Evolutionary conservation across 2,329 filamentous ascomycete species (phyloP).

Genomic region (Penicillium nordicum): DNA sequence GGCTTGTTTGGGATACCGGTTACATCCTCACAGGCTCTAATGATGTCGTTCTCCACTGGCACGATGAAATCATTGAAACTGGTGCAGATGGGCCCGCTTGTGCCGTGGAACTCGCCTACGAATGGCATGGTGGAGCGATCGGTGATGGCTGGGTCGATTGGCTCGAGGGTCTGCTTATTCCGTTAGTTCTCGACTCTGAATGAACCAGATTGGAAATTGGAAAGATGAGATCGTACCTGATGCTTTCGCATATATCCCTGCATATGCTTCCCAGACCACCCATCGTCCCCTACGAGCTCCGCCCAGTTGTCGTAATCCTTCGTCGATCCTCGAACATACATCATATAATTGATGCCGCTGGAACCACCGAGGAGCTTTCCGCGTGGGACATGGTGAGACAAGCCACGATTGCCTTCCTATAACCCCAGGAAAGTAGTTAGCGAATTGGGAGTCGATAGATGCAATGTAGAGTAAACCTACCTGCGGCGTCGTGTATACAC

Average conservation of each 20-base stretch:
- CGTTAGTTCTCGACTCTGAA: background rate
- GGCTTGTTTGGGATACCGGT: constrained; percentile 8
- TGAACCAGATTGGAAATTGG: background rate
- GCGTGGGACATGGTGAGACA: constrained; percentile 25
- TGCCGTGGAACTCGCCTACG: constrained; percentile 17
- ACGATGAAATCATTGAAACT: constrained; percentile 15
- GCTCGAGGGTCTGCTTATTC: constrained; percentile 28
- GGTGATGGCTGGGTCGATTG: constrained; percentile 20
- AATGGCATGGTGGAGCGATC: constrained; percentile 18
- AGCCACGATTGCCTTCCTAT: constrained; percentile 21
- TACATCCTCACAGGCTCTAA: constrained; percentile 19
- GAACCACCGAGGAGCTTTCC: constrained; percentile 37
- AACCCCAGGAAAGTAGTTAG: background rate
- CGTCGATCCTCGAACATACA: constrained; percentile 42
- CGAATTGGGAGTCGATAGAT: background rate
- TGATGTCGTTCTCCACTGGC: constrained; percentile 18
- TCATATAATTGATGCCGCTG: constrained; percentile 37
- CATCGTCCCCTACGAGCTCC: constrained; percentile 25
- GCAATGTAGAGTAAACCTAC: constrained; percentile 1
- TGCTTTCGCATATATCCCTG: constrained; percentile 27
- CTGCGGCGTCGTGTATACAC: constrained; percentile 28
- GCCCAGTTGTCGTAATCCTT: constrained; percentile 37
- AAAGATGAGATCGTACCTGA: constrained; percentile 1
- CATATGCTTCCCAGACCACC: constrained; percentile 25
- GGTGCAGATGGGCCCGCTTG: constrained; percentile 14